Base-by-base conservation (phyloP, 257 asterid genomes). In the Capsicum baccatum region DNA sequence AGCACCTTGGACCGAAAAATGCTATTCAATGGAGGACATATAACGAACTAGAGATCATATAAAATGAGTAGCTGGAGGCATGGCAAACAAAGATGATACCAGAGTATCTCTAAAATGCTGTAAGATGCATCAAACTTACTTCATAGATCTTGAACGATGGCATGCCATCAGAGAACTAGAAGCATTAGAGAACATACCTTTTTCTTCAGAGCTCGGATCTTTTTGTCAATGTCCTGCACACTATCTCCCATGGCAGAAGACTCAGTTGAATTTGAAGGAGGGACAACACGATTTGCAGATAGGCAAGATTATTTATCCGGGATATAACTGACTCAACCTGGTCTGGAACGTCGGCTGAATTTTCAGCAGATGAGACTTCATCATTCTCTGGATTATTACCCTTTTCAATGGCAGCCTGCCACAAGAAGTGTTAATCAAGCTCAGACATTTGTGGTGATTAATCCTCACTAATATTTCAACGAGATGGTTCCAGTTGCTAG, bases 131-230 rank as follows among this genome's bases (percentile, higher is more conserved):
- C 66, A 0, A 54, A 54, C 15, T 78, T 78, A 78, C 47, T 55
- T 78, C 21, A 78, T 26, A 78, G 82, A 14, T 33, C 50, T 78
- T 0, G 33, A 78, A 78, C 54, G 26, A 54, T 81, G 48, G 50
- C 84, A 82, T 54, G 21, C 78, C 19, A 16, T 56, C 66, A 33
- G 9, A 21, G 17, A 44, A 71, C 26, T 48, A 70, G 35, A 71
- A 54, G 60, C 26, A 76, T n/a, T 62, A 56, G 50, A 83, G 35
- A 69, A 58, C 58, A 47, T 90, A 96, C 99, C 98, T 97, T 95
- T 95, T 97, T 97, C 83, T 95, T 95, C 81, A 97, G 86, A 39
- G 99, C 98, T 84, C 99, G 92, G 79, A 97, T 93, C 87, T 93
- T 95, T 91, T 26, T 95, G 83, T 97, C 98, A 82, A 95, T 87